Evolutionary conservation across 257 asterid genomes (phyloP).

Genomic region (Linderniella brevidens): DNA sequence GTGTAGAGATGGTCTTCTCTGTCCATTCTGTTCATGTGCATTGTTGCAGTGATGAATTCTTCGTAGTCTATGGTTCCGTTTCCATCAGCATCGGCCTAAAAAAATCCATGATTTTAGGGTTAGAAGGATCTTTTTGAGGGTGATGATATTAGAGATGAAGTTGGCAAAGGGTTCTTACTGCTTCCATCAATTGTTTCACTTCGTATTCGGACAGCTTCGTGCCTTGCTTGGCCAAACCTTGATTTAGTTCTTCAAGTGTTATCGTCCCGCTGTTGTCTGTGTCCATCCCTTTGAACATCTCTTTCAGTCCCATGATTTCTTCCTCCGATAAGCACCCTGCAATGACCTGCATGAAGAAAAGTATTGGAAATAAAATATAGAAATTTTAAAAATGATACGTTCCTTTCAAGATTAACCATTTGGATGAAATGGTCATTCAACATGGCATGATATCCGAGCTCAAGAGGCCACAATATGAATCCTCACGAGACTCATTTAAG

Average conservation of each 20-base stretch:
- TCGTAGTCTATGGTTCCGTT: conserved; percentile 6
- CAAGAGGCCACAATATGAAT: no score
- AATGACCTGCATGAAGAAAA: neutral
- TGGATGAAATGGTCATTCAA: no score
- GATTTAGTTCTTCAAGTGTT: neutral
- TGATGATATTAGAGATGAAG: neutral
- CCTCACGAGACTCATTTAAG: no score
- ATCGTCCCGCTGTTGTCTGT: conserved; percentile 4
- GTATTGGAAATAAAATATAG: no score
- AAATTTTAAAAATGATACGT: no score
- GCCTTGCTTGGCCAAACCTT: conserved; percentile 1
- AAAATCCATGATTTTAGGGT: neutral
- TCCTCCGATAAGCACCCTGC: conserved; percentile 6
- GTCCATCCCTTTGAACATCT: conserved; percentile 7
- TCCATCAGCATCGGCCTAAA: conserved; percentile 6
- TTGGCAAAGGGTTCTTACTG: neutral
- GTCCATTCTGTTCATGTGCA: conserved; percentile 5
- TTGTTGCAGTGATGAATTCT: conserved; percentile 7
- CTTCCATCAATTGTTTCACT: conserved; percentile 7
- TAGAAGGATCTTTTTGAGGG: neutral
- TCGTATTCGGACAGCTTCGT: neutral
- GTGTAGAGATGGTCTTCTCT: conserved; percentile 7
- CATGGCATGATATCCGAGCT: no score
- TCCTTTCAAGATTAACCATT: no score
- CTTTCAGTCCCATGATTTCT: conserved; percentile 7